Base-by-base conservation (phyloP, 805 yeast genomes). In the Yamadazyma endophytica region DNA sequence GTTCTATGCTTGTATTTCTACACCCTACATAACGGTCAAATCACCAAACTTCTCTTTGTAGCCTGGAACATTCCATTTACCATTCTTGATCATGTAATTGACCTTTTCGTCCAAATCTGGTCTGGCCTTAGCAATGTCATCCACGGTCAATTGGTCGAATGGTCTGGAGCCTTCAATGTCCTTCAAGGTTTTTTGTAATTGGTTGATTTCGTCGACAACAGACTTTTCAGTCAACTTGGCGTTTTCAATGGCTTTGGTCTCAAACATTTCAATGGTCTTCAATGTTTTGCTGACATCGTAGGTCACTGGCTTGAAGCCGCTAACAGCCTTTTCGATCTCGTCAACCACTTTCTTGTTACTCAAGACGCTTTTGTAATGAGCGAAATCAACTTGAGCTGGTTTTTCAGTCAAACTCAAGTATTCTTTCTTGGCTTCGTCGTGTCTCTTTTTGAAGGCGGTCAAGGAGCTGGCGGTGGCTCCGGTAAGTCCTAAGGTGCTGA, bases 21-120 rank as follows among this genome's bases (percentile, higher is more conserved):
- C 13, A 17, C 13, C 32, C 61, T 68, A 75, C 97, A 90, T 92
- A 63, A 88, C 87, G 55, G 90, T 87, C 69, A 90, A 78, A 63
- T 84, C 86, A 67, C 97, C 97, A 65, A 92, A 92, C 80, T 89
- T 92, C 70, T 92, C 97, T 70, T 84, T 81, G 81, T 92, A 92
- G 54, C 96, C 96, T 54, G 97, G 97, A 50, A 89, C 95, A 58
- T 85, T 86, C 94, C 96, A 89, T 74, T 84, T 84, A 68, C 96
- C 96, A 75, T 89, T 82, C 77, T 82, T 78, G 54, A 92, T 88
- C 92, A 90, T 82, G 70, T 87, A 87, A 55, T 71, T 75, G 50
- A 89, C 96, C 83, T 92, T 92, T 51, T 85, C 89, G 59, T 90
- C 96, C 61, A 92, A 82, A 64, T 92, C 97, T 53, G 98, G 97